Conservation (phyloP, 371 early-diverging fungal genomes). For the Fennellomyces sp. region DNA sequence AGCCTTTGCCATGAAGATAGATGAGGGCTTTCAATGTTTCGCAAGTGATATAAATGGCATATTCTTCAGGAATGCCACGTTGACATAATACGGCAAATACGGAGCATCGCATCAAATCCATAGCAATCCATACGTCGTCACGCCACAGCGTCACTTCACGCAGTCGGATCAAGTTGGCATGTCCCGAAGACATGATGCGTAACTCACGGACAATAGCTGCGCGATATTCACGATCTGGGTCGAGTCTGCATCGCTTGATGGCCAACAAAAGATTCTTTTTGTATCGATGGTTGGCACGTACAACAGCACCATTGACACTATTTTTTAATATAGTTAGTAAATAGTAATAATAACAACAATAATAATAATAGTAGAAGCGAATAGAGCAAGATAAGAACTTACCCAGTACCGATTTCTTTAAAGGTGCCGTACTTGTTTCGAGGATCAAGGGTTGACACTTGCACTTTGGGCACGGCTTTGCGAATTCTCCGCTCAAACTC, state of each 20-base stretch:
- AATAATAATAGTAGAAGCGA: not conserved
- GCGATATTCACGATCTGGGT: constrained; percentile 53
- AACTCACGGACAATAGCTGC: constrained; percentile 51
- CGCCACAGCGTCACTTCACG: constrained; percentile 52
- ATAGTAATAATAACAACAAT: not conserved
- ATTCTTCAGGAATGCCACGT: constrained; percentile 55
- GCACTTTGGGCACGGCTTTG: constrained; percentile 44
- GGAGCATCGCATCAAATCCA: constrained; percentile 51
- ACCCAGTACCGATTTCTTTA: constrained; percentile 58
- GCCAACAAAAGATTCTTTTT: constrained; percentile 47
- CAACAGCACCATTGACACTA: constrained; percentile 55
- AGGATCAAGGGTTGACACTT: constrained; percentile 44
- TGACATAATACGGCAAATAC: constrained; percentile 55
- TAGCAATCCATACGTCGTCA: constrained; percentile 56
- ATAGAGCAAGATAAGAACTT: constrained; percentile 9
- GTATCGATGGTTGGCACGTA: constrained; percentile 39
- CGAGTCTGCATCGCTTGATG: constrained; percentile 51
- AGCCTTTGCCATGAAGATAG: constrained; percentile 92
- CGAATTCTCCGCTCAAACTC: constrained; percentile 44
- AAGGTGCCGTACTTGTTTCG: constrained; percentile 45
- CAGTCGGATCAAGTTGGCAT: constrained; percentile 43
- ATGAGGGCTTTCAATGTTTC: constrained; percentile 72
- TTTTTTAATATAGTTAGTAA: too few relatives aligned
- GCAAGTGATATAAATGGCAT: constrained; percentile 42
- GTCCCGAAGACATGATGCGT: constrained; percentile 53